Evolutionary conservation across 257 asterid species (phyloP), one percentile per base, ranked within the genome.

Genomic region (Jasminum sambac): DNA sequence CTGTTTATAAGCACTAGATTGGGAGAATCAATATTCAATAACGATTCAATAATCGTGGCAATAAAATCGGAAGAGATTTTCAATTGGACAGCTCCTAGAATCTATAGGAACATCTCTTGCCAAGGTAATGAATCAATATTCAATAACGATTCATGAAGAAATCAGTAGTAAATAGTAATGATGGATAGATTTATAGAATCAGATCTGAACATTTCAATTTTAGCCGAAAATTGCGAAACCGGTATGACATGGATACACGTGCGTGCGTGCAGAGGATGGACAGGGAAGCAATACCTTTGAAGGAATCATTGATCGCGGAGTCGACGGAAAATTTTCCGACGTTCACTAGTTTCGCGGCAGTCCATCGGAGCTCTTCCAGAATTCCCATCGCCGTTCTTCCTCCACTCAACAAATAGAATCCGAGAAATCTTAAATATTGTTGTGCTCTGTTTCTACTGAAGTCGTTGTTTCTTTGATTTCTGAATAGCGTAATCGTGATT

Each of bases 261-360:
- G 43, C 42, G 34, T 9, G 73, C 34, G 65, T 19, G 25, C 0
- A 14, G 10, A 19, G 43, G 2, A 68, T 40, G 64, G 42, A 24
- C 68, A 41, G n/a, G 75, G 85, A 72, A 37, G 72, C 26, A 13
- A 81, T 68, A 75, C 87, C 84, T 76, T 76, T 79, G 63, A 87
- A 86, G 57, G 90, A 83, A 43, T 88, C 88, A 40, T 69, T 73
- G 30, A 87, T 75, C 72, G 90, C 85, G 42, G 87, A 77, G 64
- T 83, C 91, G 24, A 88, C 84, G 43, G 88, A 89, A 13, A 80
- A 74, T 65, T 81, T 86, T 2, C 88, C 84, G 46, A 84, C 78
- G 74, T 76, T 81, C 64, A 67, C 12, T 36, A 86, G 75, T 76
- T 76, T 83, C 78, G 66, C 85, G 78, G 86, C 84, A 79, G 58